phyloP scores from a whole-genome alignment of 176 grass and related monocot species.

The Elaeis guineensis region DNA sequence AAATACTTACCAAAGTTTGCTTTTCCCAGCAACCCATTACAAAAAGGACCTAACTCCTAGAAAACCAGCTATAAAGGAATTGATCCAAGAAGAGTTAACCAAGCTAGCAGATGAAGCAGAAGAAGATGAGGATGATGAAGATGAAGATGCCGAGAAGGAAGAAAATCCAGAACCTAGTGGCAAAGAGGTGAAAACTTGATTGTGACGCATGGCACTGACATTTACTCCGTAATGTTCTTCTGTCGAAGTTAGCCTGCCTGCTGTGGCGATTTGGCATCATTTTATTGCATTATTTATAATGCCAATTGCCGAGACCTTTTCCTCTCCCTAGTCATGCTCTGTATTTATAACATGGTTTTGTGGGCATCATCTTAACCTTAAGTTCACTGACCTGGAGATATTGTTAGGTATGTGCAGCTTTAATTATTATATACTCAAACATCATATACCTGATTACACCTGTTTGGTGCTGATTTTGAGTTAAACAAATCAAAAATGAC shows the following conservation, averaged over 20 bases:
- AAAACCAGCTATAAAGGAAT: constrained; percentile 53
- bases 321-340: background rate
- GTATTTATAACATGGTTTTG: background rate
- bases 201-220: background rate
- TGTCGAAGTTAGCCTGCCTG: background rate
- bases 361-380: background rate
- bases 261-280: background rate
- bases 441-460: too few relatives aligned
- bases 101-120: constrained; percentile 47
- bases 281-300: background rate
- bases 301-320: background rate
- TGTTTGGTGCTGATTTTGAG: too few relatives aligned
- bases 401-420: too few relatives aligned
- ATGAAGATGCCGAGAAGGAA: constrained; percentile 7
- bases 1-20: background rate
- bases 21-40: constrained; percentile 41
- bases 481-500: too few relatives aligned
- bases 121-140: constrained; percentile 19
- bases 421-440: too few relatives aligned
- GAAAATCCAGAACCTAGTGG: constrained; percentile 8
- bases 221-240: background rate
- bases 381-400: background rate
- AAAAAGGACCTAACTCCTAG: constrained; percentile 55
- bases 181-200: background rate
- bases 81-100: constrained; percentile 72